Conservation (phyloP, 495 filamentous ascomycete genomes). For the Staphylotrichum longicolle region DNA sequence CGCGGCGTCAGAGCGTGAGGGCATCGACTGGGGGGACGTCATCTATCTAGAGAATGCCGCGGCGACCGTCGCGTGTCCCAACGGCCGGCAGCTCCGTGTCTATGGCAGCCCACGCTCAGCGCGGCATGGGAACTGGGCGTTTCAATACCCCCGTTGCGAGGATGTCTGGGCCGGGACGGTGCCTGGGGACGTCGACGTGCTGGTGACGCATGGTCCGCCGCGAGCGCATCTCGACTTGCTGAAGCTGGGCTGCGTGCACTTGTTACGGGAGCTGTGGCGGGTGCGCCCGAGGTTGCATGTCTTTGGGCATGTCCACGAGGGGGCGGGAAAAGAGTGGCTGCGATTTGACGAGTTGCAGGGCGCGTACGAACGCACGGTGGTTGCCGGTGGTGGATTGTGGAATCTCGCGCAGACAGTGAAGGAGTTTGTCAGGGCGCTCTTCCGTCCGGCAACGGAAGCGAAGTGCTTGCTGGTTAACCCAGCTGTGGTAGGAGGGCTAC, state of each 20-base stretch:
- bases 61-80: conserved; percentile 31
- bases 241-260: conserved; percentile 59
- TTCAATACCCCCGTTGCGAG: conserved; percentile 26
- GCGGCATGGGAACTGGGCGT: conserved; percentile 35
- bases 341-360: conserved; percentile 28
- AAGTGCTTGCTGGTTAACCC: conserved; percentile 23
- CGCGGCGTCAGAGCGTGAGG: background rate
- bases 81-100: conserved; percentile 37
- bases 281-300: conserved; percentile 68
- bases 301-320: conserved; percentile 72
- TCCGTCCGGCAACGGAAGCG: conserved; percentile 10
- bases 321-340: conserved; percentile 41
- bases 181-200: conserved; percentile 61
- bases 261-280: conserved; percentile 67
- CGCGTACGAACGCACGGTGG: conserved; percentile 24
- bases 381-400: conserved; percentile 25
- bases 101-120: conserved; percentile 42
- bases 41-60: conserved; percentile 46
- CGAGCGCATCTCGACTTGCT: conserved; percentile 62
- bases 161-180: conserved; percentile 38
- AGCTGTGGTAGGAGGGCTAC: conserved; percentile 16
- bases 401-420: conserved; percentile 17
- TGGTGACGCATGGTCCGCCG: conserved; percentile 71
- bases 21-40: conserved; percentile 46
- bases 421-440: conserved; percentile 3